Base-by-base conservation (phyloP, 140 eudicot species). In the Senecio squalidus region DNA sequence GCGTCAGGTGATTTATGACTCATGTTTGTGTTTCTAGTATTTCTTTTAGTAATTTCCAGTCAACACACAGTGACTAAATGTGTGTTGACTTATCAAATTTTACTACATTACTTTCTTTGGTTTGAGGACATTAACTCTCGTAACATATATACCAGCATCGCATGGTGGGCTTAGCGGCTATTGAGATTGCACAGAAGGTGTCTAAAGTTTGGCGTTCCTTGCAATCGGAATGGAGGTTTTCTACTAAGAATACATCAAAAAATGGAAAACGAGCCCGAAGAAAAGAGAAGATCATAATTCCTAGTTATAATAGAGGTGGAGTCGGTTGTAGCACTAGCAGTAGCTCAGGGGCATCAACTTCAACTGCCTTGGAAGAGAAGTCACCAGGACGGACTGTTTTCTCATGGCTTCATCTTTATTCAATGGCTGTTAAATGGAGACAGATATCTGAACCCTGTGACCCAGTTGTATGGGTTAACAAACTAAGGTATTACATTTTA, bases 391-490 rank as follows among this genome's bases (percentile, higher is more conserved):
- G 88, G 22, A 65, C 85, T 65, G 69, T 78, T 49, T 78, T 84
- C 83, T 85, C 98, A 28, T 92, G 98, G 98, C 82, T 76, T 68
- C 82, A 76, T 74, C 78, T 92, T 62, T 92, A 92, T 70, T 84
- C 96, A 3, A 7, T 92, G 67, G 98, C 96, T 38, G 96, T 92
- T 41, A 87, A 77, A 69, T 92, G 98, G 98, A 84, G 96, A 69
- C 98, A 92, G 67, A 87, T 92, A 55, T 87, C 98, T 66, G 98
- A 92, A 73, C 98, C 98, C 56, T 92, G 98, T 66, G 98, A 92
- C 60, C 93, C 96, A 18, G 89, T 87, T 75, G 86, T 92, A 46
- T 92, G 98, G 98, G 76, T 92, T 56, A 84, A 92, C 80, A 92
- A 79, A 66, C 68, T 92, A 62, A 84, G 98, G 98, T 91, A 86